Percentiles rank a stretch among this genome's conserved stretches.
Evolutionary conservation across 305 asterid genomes (phyloP).

Genomic region (Caryopteris hybrid): DNA sequence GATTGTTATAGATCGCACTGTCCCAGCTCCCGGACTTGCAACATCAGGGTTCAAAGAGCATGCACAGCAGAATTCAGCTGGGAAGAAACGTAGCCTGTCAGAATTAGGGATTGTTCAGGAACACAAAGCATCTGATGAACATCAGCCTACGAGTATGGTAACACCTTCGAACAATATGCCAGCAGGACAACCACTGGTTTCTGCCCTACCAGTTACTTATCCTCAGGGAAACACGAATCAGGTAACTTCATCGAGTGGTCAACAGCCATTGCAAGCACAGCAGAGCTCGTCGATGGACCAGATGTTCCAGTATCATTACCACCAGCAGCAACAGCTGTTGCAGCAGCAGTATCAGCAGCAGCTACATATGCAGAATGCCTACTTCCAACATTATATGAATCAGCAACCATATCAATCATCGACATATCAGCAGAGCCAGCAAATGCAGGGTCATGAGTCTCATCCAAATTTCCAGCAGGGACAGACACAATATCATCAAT

Average conservation of each 20-base stretch:
- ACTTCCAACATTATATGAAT: slow-evolving; percentile 30
- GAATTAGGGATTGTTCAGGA: slow-evolving; percentile 22
- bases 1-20: slow-evolving; percentile 21
- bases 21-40: slow-evolving; percentile 20
- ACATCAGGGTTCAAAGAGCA: slow-evolving; percentile 21
- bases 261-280: slow-evolving; percentile 29
- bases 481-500: slow-evolving; percentile 19
- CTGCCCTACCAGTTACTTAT: slow-evolving; percentile 33
- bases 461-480: slow-evolving; percentile 12
- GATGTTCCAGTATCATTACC: slow-evolving; percentile 54
- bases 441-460: slow-evolving; percentile 30
- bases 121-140: slow-evolving; percentile 20
- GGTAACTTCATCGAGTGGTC: slow-evolving; percentile 24
- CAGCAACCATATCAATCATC: slow-evolving; percentile 31
- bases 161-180: slow-evolving; percentile 26
- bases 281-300: slow-evolving; percentile 36
- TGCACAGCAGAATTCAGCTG: slow-evolving; percentile 12
- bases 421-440: slow-evolving; percentile 16
- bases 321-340: slow-evolving; percentile 58
- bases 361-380: slow-evolving; percentile 31
- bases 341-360: slow-evolving; percentile 56
- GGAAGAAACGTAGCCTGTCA: slow-evolving; percentile 15
- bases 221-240: slow-evolving; percentile 33
- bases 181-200: slow-evolving; percentile 21
- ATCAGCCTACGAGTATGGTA: slow-evolving; percentile 16